These are phyloP conservation scores for Alternaria sp. DNA, from an alignment of 2,329 filamentous ascomycete genomes.

Conservation along the genomic window DNA sequence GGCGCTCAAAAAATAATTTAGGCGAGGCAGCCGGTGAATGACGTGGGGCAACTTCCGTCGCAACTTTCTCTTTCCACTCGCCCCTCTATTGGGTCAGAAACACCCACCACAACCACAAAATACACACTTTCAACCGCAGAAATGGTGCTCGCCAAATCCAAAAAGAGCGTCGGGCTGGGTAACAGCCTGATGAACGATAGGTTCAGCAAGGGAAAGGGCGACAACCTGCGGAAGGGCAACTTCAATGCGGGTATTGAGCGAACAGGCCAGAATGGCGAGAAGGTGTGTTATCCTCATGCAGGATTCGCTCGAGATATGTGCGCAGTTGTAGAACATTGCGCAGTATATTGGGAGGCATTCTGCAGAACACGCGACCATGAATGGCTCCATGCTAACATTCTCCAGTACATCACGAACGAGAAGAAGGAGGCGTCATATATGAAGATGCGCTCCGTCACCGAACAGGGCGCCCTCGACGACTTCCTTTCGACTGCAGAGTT, in stretches of 20 bases:
- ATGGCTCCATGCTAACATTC: constrained; percentile 35
- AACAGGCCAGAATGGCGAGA: constrained; percentile 77
- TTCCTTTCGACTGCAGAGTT: constrained; percentile 95
- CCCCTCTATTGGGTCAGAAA: constrained; percentile 23
- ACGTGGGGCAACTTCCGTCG: constrained; percentile 40
- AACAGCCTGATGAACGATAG: constrained; percentile 99
- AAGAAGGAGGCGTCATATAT: constrained; percentile 94
- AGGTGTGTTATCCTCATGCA: constrained; percentile 54
- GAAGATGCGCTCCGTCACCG: constrained; percentile 98
- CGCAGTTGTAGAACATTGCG: neutral
- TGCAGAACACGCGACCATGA: neutral
- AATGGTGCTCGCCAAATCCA: constrained; percentile 88
- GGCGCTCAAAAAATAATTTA: constrained; percentile 64
- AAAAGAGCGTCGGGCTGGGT: constrained; percentile 92
- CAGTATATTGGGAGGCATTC: neutral
- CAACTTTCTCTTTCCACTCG: constrained; percentile 32
- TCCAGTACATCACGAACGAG: constrained; percentile 86
- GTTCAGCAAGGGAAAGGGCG: constrained; percentile 90
- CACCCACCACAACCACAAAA: constrained; percentile 34
- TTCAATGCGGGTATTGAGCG: constrained; percentile 72
- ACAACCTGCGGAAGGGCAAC: constrained; percentile 78
- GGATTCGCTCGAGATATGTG: neutral
- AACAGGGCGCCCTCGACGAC: constrained; percentile 95
- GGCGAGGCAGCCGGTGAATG: constrained; percentile 66
- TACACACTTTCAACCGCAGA: constrained; percentile 38